A percentile compares a stretch with the other conserved stretches of the same genome.
These are phyloP conservation scores for Nicotiana attenuata DNA, from an alignment of 257 asterid genomes.

Conservation along the genomic window DNA sequence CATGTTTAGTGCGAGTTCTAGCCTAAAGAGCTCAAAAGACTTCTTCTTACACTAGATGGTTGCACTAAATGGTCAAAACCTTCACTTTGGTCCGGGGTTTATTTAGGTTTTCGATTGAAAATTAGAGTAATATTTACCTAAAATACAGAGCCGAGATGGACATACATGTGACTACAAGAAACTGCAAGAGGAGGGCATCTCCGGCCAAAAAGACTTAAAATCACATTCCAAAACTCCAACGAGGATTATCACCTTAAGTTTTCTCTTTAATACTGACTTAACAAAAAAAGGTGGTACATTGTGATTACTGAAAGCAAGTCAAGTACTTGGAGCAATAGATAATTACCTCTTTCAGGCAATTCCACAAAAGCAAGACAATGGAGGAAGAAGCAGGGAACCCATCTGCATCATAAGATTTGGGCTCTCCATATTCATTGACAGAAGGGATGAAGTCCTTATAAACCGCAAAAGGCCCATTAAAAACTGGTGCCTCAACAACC, in stretches of 20 bases:
- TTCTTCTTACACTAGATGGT: neutral
- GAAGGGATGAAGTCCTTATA: conserved; percentile 84
- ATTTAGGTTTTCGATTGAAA: neutral
- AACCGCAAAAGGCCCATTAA: conserved; percentile 84
- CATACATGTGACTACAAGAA: neutral
- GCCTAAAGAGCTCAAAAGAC: neutral
- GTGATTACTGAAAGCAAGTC: neutral
- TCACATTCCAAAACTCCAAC: neutral
- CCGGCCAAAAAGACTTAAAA: neutral
- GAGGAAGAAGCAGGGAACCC: conserved; percentile 87
- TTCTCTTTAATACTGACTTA: neutral
- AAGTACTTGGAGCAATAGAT: neutral
- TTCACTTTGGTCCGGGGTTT: neutral
- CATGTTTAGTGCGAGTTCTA: neutral
- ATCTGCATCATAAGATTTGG: conserved; percentile 62
- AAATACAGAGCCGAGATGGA: neutral
- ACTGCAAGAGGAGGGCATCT: neutral
- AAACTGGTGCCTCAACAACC: conserved; percentile 76
- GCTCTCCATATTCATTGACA: conserved; percentile 72
- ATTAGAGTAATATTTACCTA: neutral
- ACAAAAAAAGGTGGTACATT: neutral
- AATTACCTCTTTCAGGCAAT: conserved; percentile 64
- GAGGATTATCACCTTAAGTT: neutral
- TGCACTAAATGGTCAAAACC: neutral
- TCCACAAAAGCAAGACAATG: conserved; percentile 56